Base-by-base conservation (phyloP, 331 rosid species). In the Erythrophleum ivorense region DNA sequence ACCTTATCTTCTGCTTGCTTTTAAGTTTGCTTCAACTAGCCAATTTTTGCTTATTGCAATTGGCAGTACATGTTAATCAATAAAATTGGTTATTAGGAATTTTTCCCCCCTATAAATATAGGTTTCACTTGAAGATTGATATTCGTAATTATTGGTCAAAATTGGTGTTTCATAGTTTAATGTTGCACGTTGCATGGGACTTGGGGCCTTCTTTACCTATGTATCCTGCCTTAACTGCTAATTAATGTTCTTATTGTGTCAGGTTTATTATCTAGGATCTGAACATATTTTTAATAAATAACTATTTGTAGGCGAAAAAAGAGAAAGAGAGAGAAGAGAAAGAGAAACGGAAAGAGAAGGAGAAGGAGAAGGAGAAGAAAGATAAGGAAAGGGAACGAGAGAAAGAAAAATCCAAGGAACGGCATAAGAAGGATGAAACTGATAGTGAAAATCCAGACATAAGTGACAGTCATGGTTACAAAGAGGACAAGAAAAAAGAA, bases 401-500 rank as follows among this genome's bases (percentile, higher is more conserved):
- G 84, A 96, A 89, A 78, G 97, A 94, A 19, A 94, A 90, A 84
- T 88, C 89, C 2, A 93, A 88, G 88, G 97, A 93, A 18, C 92
- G 97, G 49, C 83, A 90, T 62, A 96, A 89, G 91, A 95, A 93
- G 88, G 99, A 92, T 60, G 99, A 92, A 81, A 84, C 98, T 53
- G 99, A 94, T 87, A 78, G 96, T 80, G 99, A 96, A 83, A 92
- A 85, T 75, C 67, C 84, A 53, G 99, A 94, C 73, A 65, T 84
- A 41, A 76, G 74, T 33, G 98, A 96, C 48, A 79, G 82, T 83
- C 92, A 92, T 79, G 91, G 86, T 72, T 84, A 86, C 82, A 96
- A 89, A 85, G 99, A 96, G 86, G 99, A 93, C 77, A 96, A 85
- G 95, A 96, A 87, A 89, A 96, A 89, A 82, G 99, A 93, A 68